Percentiles rank a stretch among this genome's conserved stretches.
Evolutionary conservation across 805 yeast species (phyloP).

Genomic region (Candida orba): DNA sequence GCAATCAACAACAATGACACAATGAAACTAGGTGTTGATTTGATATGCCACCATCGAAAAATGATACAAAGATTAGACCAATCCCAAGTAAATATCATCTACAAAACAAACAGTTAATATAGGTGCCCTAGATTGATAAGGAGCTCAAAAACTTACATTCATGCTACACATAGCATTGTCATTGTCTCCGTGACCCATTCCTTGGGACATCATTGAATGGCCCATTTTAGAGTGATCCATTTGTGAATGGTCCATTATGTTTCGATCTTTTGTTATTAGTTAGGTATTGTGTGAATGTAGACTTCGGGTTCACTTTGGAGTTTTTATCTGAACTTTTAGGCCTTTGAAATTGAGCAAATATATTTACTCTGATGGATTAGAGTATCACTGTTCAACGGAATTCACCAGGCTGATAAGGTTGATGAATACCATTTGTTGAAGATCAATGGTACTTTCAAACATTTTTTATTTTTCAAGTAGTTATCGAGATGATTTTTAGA

Average conservation of each 20-base stretch:
- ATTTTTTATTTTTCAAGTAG: too few species aligned
- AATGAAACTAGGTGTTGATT: slow-evolving; percentile 41
- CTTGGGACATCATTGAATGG: slow-evolving; percentile 17
- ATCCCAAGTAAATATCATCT: slow-evolving; percentile 76
- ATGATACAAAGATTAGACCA: slow-evolving; percentile 67
- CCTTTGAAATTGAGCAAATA: too few species aligned
- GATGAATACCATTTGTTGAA: too few species aligned
- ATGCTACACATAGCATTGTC: slow-evolving; percentile 38
- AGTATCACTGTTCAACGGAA: too few species aligned
- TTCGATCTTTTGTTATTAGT: too few species aligned
- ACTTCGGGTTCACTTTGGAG: too few species aligned
- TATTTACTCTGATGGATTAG: too few species aligned
- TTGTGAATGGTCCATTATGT: not conserved
- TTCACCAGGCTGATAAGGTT: too few species aligned
- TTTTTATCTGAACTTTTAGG: too few species aligned
- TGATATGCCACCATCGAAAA: slow-evolving; percentile 76
- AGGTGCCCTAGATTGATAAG: not conserved
- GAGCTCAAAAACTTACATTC: slow-evolving; percentile 30
- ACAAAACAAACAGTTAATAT: slow-evolving; percentile 1
- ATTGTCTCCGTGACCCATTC: slow-evolving; percentile 18
- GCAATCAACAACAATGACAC: slow-evolving; percentile 44
- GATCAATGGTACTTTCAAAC: too few species aligned
- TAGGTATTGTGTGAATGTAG: too few species aligned
- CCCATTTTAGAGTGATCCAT: slow-evolving; percentile 9
- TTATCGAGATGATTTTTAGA: too few species aligned